Conservation (phyloP, 495 filamentous ascomycete genomes). For the Lophiotrema nucula region DNA sequence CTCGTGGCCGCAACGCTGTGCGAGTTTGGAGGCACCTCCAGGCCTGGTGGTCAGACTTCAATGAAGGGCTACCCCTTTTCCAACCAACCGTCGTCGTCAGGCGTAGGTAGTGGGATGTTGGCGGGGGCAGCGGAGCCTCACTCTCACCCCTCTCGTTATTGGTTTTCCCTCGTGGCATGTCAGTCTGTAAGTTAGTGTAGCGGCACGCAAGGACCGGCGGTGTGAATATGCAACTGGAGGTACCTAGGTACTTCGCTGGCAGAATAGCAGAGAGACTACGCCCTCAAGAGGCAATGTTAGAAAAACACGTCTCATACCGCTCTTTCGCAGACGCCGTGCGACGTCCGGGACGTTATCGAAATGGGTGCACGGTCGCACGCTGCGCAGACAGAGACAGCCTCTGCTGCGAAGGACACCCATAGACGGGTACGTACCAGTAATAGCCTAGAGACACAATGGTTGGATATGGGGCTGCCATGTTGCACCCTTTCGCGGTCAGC, state of each 20-base stretch:
- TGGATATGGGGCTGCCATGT: constrained; percentile 15
- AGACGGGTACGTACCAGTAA: constrained; percentile 7
- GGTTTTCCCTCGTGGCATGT: not conserved
- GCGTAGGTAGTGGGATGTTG: constrained; percentile 5
- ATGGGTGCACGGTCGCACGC: constrained; percentile 1
- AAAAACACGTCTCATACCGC: constrained; percentile 27
- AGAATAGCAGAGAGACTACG: constrained; percentile 19
- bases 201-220: constrained; percentile 3
- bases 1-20: constrained; percentile 5
- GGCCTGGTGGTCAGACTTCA: constrained; percentile 1
- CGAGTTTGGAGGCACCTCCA: not conserved
- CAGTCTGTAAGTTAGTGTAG: not conserved
- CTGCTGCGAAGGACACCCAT: not conserved
- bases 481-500: no score
- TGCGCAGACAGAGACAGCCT: not conserved
- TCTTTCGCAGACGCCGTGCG: constrained; percentile 22
- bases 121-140: constrained; percentile 17
- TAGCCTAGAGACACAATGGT: constrained; percentile 13
- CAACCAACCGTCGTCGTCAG: constrained; percentile 9
- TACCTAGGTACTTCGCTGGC: constrained; percentile 13
- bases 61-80: constrained; percentile 14
- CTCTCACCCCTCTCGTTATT: not conserved
- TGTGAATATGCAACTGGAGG: constrained; percentile 11
- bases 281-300: constrained; percentile 17
- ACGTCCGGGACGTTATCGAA: not conserved